phyloP scores from a whole-genome alignment of 768 basidiomycete genomes.

The Pleurotus sapidus region DNA sequence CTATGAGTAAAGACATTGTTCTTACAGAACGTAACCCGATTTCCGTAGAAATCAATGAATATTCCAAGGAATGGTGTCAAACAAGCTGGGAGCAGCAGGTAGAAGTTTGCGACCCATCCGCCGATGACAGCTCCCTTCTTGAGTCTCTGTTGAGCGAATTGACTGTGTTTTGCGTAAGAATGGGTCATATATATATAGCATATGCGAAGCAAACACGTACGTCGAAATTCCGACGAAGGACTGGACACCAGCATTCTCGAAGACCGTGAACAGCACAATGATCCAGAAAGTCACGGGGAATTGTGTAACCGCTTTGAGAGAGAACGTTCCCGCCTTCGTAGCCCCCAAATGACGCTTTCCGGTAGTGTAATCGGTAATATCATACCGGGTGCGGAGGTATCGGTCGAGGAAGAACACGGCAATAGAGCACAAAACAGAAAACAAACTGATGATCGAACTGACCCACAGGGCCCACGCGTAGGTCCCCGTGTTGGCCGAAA shows the following conservation, averaged over 20 bases:
- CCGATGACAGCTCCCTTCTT: slow-evolving; percentile 39
- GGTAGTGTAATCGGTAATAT: slow-evolving; percentile 33
- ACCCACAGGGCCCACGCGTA: slow-evolving; percentile 42
- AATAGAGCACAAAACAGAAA: slow-evolving; percentile 35
- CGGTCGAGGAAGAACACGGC: slow-evolving; percentile 32
- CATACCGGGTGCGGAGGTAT: slow-evolving; percentile 29
- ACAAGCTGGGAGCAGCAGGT: slow-evolving; percentile 35
- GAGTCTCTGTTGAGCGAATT: slow-evolving; percentile 39
- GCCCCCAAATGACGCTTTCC: slow-evolving; percentile 25
- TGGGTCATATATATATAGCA: too few species aligned
- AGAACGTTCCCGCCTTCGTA: slow-evolving; percentile 23
- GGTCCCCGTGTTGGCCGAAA: slow-evolving; percentile 31
- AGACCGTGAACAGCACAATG: slow-evolving; percentile 33
- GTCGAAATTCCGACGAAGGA: slow-evolving; percentile 42
- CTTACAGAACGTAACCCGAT: slow-evolving; percentile 35
- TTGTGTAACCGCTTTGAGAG: slow-evolving; percentile 25
- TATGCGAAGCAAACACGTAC: slow-evolving; percentile 18
- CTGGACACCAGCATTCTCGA: slow-evolving; percentile 42
- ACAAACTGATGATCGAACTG: slow-evolving; percentile 31
- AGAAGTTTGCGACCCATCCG: slow-evolving; percentile 43
- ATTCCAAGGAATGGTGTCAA: slow-evolving; percentile 38
- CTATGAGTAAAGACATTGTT: background rate
- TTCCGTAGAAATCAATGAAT: slow-evolving; percentile 36
- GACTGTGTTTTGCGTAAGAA: slow-evolving; percentile 18
- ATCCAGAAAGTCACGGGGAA: slow-evolving; percentile 39